These are phyloP conservation scores for Chlamydomonas asymmetrica DNA, from an alignment of 139 green algal genomes.

Conservation along the genomic window DNA sequence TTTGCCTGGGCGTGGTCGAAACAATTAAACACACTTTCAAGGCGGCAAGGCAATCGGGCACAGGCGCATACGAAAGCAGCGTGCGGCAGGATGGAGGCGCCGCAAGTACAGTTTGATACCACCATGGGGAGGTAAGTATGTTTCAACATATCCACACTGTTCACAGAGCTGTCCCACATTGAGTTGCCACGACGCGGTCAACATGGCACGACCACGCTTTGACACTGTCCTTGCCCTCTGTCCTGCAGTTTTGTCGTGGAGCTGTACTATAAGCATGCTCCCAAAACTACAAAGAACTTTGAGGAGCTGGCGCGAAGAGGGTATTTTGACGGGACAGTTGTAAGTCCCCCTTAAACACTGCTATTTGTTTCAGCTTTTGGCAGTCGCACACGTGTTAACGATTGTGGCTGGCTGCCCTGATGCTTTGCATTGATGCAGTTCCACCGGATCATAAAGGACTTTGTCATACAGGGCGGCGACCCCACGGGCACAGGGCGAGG, in stretches of 20 bases:
- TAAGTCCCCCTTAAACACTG: constrained; percentile 18
- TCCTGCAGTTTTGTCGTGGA: constrained; percentile 63
- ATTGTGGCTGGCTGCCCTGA: neutral
- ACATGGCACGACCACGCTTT: too few relatives aligned
- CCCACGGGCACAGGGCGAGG: constrained; percentile 93
- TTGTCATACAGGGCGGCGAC: constrained; percentile 86
- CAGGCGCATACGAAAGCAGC: too few relatives aligned
- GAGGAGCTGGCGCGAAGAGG: constrained; percentile 77
- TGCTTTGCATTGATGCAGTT: constrained; percentile 34
- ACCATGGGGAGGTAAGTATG: too few relatives aligned
- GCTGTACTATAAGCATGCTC: constrained; percentile 88
- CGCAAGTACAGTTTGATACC: constrained; percentile 59
- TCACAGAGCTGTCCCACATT: too few relatives aligned
- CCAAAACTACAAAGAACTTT: constrained; percentile 88
- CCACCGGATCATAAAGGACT: constrained; percentile 68
- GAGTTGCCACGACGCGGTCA: too few relatives aligned
- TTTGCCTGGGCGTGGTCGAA: too few relatives aligned
- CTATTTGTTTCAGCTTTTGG: neutral
- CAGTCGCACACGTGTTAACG: neutral
- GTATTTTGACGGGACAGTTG: constrained; percentile 89
- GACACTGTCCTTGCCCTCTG: too few relatives aligned
- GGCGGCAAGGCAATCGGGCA: too few relatives aligned
- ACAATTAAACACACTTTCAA: too few relatives aligned
- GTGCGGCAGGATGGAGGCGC: constrained; percentile 59
- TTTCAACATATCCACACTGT: too few relatives aligned